Evolutionary conservation across 768 basidiomycete species (phyloP).

Genomic region (Amanita rimosa): DNA sequence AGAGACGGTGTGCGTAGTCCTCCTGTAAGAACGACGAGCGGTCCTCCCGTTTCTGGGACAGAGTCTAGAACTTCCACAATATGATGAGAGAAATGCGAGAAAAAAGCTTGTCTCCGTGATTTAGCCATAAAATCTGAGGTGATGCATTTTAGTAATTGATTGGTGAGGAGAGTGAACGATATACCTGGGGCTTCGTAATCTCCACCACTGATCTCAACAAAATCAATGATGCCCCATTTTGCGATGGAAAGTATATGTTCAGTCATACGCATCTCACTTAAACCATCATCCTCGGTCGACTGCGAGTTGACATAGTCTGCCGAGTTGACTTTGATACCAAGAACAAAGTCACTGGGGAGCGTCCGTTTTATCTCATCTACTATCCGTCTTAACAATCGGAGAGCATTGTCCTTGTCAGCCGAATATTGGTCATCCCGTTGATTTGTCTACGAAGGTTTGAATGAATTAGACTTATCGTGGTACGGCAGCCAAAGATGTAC

Average conservation of each 20-base stretch:
- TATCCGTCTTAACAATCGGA: conserved; percentile 51
- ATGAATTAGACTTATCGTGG: background rate
- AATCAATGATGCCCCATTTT: conserved; percentile 58
- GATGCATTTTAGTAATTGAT: background rate
- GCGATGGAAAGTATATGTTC: conserved; percentile 51
- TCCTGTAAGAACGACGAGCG: conserved; percentile 72
- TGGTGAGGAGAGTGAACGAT: conserved; percentile 7
- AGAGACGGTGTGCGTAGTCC: conserved; percentile 55
- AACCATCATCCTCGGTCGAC: conserved; percentile 9
- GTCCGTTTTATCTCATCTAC: conserved; percentile 40
- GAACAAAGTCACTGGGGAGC: conserved; percentile 46
- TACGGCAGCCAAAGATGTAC: background rate
- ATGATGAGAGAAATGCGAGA: conserved; percentile 51
- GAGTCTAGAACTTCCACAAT: conserved; percentile 36
- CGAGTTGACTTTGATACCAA: conserved; percentile 76
- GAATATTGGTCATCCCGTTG: conserved; percentile 53
- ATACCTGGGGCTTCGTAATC: conserved; percentile 73
- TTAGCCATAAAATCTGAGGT: conserved; percentile 33
- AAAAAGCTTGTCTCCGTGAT: conserved; percentile 58
- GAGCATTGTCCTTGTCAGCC: conserved; percentile 22
- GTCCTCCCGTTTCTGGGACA: conserved; percentile 18
- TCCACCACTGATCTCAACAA: conserved; percentile 84
- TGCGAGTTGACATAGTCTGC: conserved; percentile 50
- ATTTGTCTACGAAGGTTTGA: conserved; percentile 23
- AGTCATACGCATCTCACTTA: conserved; percentile 36